These are phyloP conservation scores for Saturnispora saitoi DNA, from an alignment of 805 yeast species.

Conservation along the genomic window DNA sequence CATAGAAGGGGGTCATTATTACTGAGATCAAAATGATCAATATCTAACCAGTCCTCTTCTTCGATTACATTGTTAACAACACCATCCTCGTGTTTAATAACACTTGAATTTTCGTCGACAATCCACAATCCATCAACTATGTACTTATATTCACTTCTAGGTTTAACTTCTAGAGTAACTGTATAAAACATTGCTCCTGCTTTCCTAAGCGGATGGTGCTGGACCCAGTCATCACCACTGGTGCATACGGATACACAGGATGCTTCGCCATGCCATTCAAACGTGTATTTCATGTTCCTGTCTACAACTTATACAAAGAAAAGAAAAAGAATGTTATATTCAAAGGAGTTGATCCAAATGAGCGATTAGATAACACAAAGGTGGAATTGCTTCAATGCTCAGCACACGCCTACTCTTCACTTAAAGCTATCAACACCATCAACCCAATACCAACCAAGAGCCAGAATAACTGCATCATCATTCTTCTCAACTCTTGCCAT, in stretches of 20 bases:
- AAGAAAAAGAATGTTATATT: background rate
- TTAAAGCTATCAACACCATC: constrained; percentile 47
- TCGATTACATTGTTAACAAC: constrained; percentile 1
- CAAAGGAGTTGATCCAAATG: background rate
- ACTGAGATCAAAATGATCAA: background rate
- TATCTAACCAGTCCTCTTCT: constrained; percentile 11
- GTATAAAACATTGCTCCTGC: constrained; percentile 26
- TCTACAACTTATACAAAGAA: background rate
- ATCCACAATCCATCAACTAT: constrained; percentile 54
- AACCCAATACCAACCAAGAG: constrained; percentile 46
- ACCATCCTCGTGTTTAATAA: constrained; percentile 3
- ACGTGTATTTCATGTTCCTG: constrained; percentile 2
- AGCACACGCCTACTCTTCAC: constrained; percentile 26
- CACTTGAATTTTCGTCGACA: constrained; percentile 16
- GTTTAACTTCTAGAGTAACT: constrained; percentile 17
- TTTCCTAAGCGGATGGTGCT: constrained; percentile 34
- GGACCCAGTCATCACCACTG: constrained; percentile 50
- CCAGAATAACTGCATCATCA: constrained; percentile 39
- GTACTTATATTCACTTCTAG: constrained; percentile 41
- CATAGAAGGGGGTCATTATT: background rate
- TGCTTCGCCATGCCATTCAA: background rate
- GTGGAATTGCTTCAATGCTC: background rate
- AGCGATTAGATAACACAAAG: background rate
- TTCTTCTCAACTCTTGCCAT: constrained; percentile 31
- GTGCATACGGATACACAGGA: constrained; percentile 46